phyloP scores from a whole-genome alignment of 768 basidiomycete genomes.

The Suillus alpinus region DNA sequence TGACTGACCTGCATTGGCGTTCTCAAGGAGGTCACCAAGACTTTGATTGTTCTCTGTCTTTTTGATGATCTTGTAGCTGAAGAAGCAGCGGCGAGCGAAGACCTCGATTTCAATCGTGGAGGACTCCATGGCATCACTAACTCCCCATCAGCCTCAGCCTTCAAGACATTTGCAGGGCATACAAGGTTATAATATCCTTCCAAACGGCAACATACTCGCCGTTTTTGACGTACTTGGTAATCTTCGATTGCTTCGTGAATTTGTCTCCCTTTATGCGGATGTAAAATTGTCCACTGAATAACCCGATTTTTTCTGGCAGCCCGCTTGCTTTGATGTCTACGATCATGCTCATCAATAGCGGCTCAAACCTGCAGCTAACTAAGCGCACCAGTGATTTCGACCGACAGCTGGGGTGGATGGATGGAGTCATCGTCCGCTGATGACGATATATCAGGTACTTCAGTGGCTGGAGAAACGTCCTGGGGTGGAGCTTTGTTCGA shows the following conservation, averaged over 20 bases:
- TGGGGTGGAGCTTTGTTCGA: not conserved
- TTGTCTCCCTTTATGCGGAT: slow-evolving; percentile 26
- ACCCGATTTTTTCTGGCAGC: slow-evolving; percentile 29
- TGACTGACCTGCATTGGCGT: slow-evolving; percentile 26
- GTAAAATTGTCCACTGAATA: slow-evolving; percentile 29
- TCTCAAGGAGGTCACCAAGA: slow-evolving; percentile 30
- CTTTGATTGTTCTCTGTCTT: slow-evolving; percentile 33
- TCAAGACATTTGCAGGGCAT: slow-evolving; percentile 6
- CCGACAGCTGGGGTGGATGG: slow-evolving; percentile 13
- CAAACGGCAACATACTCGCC: slow-evolving; percentile 28
- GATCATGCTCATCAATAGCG: not conserved
- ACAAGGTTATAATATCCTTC: slow-evolving; percentile 26
- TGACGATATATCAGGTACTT: not conserved
- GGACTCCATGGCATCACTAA: slow-evolving; percentile 29
- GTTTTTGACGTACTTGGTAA: slow-evolving; percentile 18
- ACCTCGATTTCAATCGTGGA: slow-evolving; percentile 34
- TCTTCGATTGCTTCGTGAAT: slow-evolving; percentile 27
- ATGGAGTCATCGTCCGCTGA: not conserved
- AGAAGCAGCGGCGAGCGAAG: slow-evolving; percentile 30
- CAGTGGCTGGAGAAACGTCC: not conserved
- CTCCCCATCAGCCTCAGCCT: not conserved
- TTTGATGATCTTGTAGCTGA: slow-evolving; percentile 31
- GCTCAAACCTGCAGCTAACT: not conserved
- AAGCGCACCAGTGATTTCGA: slow-evolving; percentile 27
- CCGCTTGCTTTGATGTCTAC: slow-evolving; percentile 34